A percentile compares a stretch with the other conserved stretches of the same genome.
Evolutionary conservation across 2,329 filamentous ascomycete species (phyloP).

Genomic region (Microdochium bolleyi): DNA sequence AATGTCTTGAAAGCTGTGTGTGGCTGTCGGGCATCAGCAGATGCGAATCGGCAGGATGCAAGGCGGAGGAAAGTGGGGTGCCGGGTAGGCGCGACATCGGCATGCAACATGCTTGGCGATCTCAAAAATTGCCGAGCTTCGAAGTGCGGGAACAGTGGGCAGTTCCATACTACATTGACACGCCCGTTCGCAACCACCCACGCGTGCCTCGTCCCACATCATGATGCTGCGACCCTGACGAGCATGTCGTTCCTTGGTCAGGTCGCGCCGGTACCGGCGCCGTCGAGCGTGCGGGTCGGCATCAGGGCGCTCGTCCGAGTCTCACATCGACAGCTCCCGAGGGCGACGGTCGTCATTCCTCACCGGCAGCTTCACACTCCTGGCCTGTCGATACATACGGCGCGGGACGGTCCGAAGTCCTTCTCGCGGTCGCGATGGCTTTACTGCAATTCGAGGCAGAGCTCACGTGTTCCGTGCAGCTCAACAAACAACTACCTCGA

Average conservation of each 20-base stretch:
- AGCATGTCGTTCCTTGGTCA: not conserved
- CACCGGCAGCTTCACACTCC: not conserved
- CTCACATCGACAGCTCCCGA: not conserved
- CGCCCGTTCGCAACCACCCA: not conserved
- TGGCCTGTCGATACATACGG: not conserved
- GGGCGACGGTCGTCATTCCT: not conserved
- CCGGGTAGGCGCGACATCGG: constrained; percentile 1
- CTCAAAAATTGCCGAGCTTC: not conserved
- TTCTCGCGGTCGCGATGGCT: not conserved
- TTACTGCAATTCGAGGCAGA: not conserved
- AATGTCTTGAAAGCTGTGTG: too few relatives aligned
- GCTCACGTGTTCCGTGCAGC: not conserved
- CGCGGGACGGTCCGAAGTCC: not conserved
- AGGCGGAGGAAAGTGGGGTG: not conserved
- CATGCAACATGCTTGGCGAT: not conserved
- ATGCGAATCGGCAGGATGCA: not conserved
- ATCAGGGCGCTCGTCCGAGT: not conserved
- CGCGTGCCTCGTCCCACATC: not conserved
- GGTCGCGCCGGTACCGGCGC: not conserved
- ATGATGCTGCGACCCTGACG: not conserved
- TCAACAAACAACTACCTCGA: constrained; percentile 1
- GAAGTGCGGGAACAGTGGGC: not conserved
- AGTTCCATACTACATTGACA: not conserved
- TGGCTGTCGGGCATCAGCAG: too few relatives aligned
- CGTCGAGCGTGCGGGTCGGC: not conserved